A percentile compares a stretch with the other conserved stretches of the same genome.
Conservation (phyloP, 2,329 filamentous ascomycete genomes). For the Fusarium domesticum region DNA sequence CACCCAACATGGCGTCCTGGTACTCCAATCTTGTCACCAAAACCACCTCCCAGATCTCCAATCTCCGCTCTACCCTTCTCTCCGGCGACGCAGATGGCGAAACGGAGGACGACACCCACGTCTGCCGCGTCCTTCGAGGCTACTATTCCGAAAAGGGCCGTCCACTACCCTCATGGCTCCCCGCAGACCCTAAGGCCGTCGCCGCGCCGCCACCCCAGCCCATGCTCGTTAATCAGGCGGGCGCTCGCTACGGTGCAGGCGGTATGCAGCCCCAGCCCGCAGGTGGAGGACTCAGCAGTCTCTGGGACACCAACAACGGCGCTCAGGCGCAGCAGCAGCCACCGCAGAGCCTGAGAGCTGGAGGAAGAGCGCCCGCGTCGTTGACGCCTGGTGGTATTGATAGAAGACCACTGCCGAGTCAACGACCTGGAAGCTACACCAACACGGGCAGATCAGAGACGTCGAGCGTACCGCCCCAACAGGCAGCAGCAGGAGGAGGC, state of each 20-base stretch:
- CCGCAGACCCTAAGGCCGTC: constrained; percentile 72
- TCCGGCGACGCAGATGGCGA: constrained; percentile 65
- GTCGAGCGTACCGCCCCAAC: constrained; percentile 30
- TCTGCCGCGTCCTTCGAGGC: constrained; percentile 85
- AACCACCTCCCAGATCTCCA: constrained; percentile 62
- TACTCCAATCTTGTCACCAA: constrained; percentile 70
- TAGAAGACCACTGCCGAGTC: constrained; percentile 30
- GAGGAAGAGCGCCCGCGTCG: constrained; percentile 33
- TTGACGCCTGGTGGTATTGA: constrained; percentile 29
- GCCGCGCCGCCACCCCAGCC: constrained; percentile 52
- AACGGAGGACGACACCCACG: constrained; percentile 87
- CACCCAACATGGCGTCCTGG: constrained; percentile 66
- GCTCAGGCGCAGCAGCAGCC: constrained; percentile 31
- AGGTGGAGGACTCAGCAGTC: constrained; percentile 47
- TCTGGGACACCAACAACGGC: constrained; percentile 49
- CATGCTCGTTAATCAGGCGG: constrained; percentile 51
- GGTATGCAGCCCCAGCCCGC: constrained; percentile 31
- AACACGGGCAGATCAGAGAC: constrained; percentile 32
- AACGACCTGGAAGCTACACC: constrained; percentile 66
- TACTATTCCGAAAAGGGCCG: constrained; percentile 91
- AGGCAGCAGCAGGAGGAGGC: constrained; percentile 27
- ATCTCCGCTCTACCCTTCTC: constrained; percentile 67
- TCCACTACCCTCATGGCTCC: constrained; percentile 80
- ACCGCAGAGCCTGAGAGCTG: constrained; percentile 45
- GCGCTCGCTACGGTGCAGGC: constrained; percentile 52